Evolutionary conservation across 495 filamentous ascomycete species (phyloP).

Genomic region (Annulohypoxylon stygium): DNA sequence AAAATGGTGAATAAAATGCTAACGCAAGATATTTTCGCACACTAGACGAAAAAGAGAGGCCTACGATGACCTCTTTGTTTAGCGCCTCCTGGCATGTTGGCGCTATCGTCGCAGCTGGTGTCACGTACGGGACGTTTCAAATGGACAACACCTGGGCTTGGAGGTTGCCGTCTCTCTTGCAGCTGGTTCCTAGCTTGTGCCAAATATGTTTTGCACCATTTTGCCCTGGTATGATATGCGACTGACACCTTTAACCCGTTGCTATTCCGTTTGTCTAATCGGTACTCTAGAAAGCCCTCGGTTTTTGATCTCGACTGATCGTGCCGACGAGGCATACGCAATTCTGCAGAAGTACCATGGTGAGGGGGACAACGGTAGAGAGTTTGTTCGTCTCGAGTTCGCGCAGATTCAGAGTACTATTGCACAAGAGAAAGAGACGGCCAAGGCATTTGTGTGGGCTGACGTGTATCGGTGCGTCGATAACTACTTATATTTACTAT

Average conservation of each 20-base stretch:
- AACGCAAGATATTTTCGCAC: too few species aligned
- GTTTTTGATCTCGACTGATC: constrained; percentile 61
- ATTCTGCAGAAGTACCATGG: constrained; percentile 70
- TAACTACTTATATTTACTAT: not conserved
- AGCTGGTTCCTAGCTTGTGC: constrained; percentile 62
- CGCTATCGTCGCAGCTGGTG: constrained; percentile 66
- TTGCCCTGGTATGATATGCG: constrained; percentile 47
- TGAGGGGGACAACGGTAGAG: constrained; percentile 64
- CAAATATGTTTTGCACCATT: constrained; percentile 65
- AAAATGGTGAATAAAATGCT: too few species aligned
- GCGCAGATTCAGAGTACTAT: constrained; percentile 69
- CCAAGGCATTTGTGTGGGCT: constrained; percentile 62
- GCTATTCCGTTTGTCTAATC: too few species aligned
- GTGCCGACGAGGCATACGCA: constrained; percentile 64
- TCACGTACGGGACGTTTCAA: constrained; percentile 67
- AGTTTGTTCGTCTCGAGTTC: constrained; percentile 66
- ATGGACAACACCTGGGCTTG: constrained; percentile 69
- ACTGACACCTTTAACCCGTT: too few species aligned
- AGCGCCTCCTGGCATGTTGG: constrained; percentile 72
- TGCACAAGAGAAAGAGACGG: constrained; percentile 61
- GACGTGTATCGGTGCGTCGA: constrained; percentile 59
- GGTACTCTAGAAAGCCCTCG: constrained; percentile 59
- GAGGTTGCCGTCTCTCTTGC: constrained; percentile 69
- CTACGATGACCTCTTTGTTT: constrained; percentile 71
- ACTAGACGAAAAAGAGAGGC: constrained; percentile 66